Evolutionary conservation across 805 yeast genomes (phyloP).

Genomic region (Maudiozyma turicensis): DNA sequence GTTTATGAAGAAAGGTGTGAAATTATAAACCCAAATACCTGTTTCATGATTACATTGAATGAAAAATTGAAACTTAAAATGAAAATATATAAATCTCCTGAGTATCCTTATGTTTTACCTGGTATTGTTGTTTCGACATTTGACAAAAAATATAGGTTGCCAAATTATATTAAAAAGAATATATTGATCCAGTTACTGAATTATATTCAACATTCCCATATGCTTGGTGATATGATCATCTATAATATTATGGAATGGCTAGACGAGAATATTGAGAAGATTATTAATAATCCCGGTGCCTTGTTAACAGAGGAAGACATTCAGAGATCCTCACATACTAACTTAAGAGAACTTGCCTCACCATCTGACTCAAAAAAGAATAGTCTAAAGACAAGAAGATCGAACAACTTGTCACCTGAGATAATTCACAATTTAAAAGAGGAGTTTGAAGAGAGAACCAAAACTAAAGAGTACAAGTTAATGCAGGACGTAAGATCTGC

Average conservation of each 20-base stretch:
- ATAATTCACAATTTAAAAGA: conserved; percentile 29
- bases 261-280: conserved; percentile 45
- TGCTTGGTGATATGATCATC: conserved; percentile 63
- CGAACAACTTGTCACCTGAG: conserved; percentile 15
- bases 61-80: conserved; percentile 25
- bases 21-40: conserved; percentile 21
- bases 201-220: conserved; percentile 33
- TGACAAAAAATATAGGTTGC: conserved; percentile 40
- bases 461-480: conserved; percentile 28
- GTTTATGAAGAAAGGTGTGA: conserved; percentile 44
- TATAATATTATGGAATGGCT: conserved; percentile 71
- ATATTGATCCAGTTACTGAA: conserved; percentile 39
- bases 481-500: conserved; percentile 40
- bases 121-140: conserved; percentile 51
- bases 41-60: conserved; percentile 27
- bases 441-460: conserved; percentile 29
- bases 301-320: conserved; percentile 28
- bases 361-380: not conserved
- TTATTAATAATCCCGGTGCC: conserved; percentile 70
- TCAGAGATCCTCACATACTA: not conserved
- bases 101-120: conserved; percentile 60
- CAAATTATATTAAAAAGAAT: conserved; percentile 61
- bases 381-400: conserved; percentile 2
- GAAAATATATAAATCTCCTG: conserved; percentile 36
- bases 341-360: not conserved